phyloP scores from a whole-genome alignment of 169 alveolate genomes.

The Cytauxzoon felis region DNA sequence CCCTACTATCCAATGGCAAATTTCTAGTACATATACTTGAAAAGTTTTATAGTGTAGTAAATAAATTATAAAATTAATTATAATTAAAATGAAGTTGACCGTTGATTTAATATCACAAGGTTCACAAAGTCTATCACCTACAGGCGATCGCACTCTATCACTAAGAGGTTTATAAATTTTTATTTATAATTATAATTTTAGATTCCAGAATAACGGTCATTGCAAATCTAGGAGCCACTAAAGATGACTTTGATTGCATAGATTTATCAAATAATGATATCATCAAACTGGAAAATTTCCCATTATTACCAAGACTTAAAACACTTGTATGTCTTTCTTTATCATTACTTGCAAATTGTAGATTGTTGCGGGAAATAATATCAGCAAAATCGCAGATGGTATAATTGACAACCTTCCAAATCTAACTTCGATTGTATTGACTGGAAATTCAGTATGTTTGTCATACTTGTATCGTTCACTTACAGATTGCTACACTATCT shows the following conservation, averaged over 20 bases:
- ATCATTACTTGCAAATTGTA: background rate
- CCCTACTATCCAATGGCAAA: conserved; percentile 38
- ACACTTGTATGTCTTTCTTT: conserved; percentile 67
- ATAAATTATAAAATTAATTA: background rate
- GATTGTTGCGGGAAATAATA: conserved; percentile 75
- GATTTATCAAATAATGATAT: conserved; percentile 86
- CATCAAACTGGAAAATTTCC: conserved; percentile 78
- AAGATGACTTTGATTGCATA: conserved; percentile 84
- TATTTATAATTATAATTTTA: conserved; percentile 1
- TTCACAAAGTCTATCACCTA: conserved; percentile 47
- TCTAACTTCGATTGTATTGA: conserved; percentile 79
- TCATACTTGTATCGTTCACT: background rate
- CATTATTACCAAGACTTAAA: conserved; percentile 76
- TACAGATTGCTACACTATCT: conserved; percentile 54
- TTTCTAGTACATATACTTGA: background rate
- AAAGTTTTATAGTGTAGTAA: background rate
- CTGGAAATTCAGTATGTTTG: conserved; percentile 80
- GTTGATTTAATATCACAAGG: conserved; percentile 40
- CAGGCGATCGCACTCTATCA: conserved; percentile 56
- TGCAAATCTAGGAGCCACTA: conserved; percentile 85
- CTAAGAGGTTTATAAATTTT: conserved; percentile 46
- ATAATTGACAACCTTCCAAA: conserved; percentile 71
- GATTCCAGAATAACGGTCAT: conserved; percentile 80
- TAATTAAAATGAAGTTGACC: conserved; percentile 36
- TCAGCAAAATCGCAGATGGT: conserved; percentile 73